phyloP scores from a whole-genome alignment of 768 basidiomycete species.

The Boletellus ananas region DNA sequence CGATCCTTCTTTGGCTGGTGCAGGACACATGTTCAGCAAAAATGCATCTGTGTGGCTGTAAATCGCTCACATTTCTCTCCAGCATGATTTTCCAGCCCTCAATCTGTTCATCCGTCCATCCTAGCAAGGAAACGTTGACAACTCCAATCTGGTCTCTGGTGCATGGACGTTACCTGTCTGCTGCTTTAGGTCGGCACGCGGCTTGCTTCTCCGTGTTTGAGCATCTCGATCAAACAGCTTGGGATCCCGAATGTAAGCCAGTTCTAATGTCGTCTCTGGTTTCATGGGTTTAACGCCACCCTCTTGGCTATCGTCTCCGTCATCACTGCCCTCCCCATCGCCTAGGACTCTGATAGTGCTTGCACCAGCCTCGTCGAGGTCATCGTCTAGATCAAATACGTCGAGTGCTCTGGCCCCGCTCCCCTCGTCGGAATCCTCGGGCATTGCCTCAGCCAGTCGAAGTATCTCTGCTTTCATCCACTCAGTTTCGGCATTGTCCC shows the following conservation, averaged over 20 bases:
- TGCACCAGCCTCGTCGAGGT: constrained; percentile 42
- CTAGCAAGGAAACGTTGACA: constrained; percentile 29
- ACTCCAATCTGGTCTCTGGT: not conserved
- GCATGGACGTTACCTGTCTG: constrained; percentile 52
- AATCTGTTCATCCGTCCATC: constrained; percentile 80
- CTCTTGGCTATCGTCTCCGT: constrained; percentile 33
- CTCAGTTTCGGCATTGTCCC: constrained; percentile 59
- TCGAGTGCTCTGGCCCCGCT: constrained; percentile 25
- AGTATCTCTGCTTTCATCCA: constrained; percentile 83
- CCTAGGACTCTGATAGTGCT: constrained; percentile 46
- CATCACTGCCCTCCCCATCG: constrained; percentile 53
- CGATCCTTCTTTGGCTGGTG: constrained; percentile 68
- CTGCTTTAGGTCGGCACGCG: constrained; percentile 58
- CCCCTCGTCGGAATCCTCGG: constrained; percentile 63
- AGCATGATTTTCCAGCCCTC: constrained; percentile 93
- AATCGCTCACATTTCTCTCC: constrained; percentile 71
- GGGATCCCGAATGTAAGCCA: constrained; percentile 72
- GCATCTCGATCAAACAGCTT: constrained; percentile 76
- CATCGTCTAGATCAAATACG: constrained; percentile 49
- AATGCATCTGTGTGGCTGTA: constrained; percentile 5
- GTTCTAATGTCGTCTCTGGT: constrained; percentile 66
- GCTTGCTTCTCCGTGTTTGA: constrained; percentile 65
- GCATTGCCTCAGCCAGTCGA: constrained; percentile 64
- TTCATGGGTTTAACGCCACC: constrained; percentile 25
- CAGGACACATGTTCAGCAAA: constrained; percentile 4